Conservation (phyloP, 2,329 filamentous ascomycete species). For the Ophiostoma australiae region DNA sequence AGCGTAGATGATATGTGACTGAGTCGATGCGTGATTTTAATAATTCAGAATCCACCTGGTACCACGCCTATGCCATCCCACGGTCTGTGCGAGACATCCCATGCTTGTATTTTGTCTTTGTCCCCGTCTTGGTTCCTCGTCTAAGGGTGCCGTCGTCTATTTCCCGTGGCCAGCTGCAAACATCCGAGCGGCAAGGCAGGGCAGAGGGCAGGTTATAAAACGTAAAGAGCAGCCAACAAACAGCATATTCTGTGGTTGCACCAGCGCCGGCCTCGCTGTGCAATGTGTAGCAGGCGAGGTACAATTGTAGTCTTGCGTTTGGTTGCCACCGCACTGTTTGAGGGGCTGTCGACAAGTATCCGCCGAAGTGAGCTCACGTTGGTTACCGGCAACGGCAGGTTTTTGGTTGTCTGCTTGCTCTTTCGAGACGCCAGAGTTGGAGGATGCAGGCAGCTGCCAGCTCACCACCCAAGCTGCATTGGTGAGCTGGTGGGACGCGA, state of each 20-base stretch:
- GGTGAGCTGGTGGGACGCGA: neutral
- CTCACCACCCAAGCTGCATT: neutral
- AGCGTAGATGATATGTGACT: neutral
- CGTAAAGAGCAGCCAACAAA: neutral
- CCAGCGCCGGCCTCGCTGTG: neutral
- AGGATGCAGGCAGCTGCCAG: neutral
- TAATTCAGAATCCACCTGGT: neutral
- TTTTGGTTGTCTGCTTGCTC: neutral
- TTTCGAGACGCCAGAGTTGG: neutral
- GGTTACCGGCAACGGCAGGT: neutral
- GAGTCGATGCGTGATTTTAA: neutral
- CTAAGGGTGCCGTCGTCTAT: neutral
- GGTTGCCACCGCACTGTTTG: neutral
- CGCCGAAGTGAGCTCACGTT: neutral
- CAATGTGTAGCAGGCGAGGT: neutral
- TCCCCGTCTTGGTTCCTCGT: neutral
- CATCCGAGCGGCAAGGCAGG: neutral
- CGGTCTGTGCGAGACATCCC: neutral
- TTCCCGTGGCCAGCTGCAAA: slow-evolving; percentile 7
- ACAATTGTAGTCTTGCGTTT: neutral
- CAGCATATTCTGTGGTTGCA: neutral
- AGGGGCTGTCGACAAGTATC: neutral
- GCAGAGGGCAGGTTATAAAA: neutral
- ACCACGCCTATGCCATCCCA: neutral
- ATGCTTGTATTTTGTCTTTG: neutral